Base-by-base conservation (phyloP, 2,329 filamentous ascomycete genomes). In the Cladosporium sp. region DNA sequence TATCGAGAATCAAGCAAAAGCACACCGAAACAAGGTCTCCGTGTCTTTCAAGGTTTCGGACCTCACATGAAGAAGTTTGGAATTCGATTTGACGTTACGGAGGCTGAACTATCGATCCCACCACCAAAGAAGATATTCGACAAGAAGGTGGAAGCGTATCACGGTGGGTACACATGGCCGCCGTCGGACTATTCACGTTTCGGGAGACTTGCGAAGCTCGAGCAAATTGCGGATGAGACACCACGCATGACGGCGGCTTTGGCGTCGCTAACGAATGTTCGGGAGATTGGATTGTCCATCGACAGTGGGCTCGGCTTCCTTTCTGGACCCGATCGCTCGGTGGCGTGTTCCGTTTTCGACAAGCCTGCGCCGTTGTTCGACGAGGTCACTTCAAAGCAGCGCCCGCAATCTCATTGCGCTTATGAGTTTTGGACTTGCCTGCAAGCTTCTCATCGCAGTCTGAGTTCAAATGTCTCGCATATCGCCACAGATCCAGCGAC, bases 261-360 rank as follows among this genome's bases (percentile, higher is more conserved):
- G 50, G 71, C 71, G 9, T 77, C 75, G 46, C 71, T 86, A 1
- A 67, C 62, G 2, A 72, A 74, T 7, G 77, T 84, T 2, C 73
- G 71, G 30, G 82, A 86, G 53, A 72, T 88, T n/a, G 84, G 79
- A 0, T 66, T 88, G 3, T 85, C 80, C 15, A 75, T 86, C 35
- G 81, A 86, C 59, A 82, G 77, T 50, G 83, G 84, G 8, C 71
- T 87, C 32, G 85, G 85, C 9, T 87, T 82, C 73, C 72, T 88
- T 9, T 70, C 71, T 40, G 83, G 83, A 0, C 79, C 83, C 1
- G 82, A 86, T 61, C 67, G 74, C 15, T 77, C 74, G 0, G 67
- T 75, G 33, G 65, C 71, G 16, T 75, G 75, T 39, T 69, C 70
- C 5, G 69, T 77, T 16, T 69, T 77, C 40, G 67, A 71, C 15